Percentiles rank a stretch among this genome's conserved stretches.
Evolutionary conservation across 2,329 filamentous ascomycete species (phyloP).

Genomic region (Aspergillus latus): DNA sequence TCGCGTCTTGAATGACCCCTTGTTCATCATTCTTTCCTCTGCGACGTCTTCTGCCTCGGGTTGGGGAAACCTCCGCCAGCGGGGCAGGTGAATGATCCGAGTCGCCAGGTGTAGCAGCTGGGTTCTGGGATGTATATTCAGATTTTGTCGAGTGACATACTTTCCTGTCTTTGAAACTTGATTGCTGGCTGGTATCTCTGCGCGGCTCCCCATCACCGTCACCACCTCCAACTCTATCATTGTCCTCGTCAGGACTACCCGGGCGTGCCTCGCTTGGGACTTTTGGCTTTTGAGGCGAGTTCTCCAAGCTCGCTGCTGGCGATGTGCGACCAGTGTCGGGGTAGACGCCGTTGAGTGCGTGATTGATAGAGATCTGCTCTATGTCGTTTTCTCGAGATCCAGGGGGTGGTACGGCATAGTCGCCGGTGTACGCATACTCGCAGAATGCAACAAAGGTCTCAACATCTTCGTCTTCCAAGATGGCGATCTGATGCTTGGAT

Average conservation of each 20-base stretch:
- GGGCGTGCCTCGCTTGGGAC: not conserved
- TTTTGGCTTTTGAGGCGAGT: conserved; percentile 2
- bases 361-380: conserved; percentile 17
- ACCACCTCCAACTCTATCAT: not conserved
- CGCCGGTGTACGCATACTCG: conserved; percentile 52
- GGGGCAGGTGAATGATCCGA: conserved; percentile 3
- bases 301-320: conserved; percentile 3
- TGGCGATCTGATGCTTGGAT: conserved; percentile 43
- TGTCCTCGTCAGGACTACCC: not conserved
- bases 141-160: conserved; percentile 3
- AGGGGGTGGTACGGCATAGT: conserved; percentile 43
- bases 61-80: conserved; percentile 5
- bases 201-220: not conserved
- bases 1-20: conserved; percentile 25
- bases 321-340: conserved; percentile 17
- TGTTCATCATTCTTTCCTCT: conserved; percentile 31
- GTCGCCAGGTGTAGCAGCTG: conserved; percentile 6
- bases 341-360: conserved; percentile 19
- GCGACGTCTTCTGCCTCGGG: conserved; percentile 28
- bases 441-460: conserved; percentile 51
- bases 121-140: conserved; percentile 8
- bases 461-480: conserved; percentile 49
- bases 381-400: conserved; percentile 23
- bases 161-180: not conserved
- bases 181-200: not conserved